These are phyloP conservation scores for Leucocoprinus sp. DNA, from an alignment of 768 basidiomycete genomes.

Conservation along the genomic window DNA sequence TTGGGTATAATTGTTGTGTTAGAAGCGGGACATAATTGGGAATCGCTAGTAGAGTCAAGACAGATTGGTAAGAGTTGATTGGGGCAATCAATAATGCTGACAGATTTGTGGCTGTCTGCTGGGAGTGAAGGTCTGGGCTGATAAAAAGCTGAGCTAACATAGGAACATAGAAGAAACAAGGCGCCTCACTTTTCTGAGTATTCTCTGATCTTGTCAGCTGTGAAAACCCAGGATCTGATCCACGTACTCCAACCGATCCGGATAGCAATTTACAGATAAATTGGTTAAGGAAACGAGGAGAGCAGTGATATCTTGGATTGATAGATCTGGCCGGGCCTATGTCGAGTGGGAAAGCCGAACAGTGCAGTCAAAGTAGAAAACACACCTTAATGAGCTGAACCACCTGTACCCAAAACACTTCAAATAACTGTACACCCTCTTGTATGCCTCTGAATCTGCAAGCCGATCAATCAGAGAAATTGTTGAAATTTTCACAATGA, in stretches of 20 bases:
- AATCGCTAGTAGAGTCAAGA: constrained; percentile 93
- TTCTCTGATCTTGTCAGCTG: constrained; percentile 78
- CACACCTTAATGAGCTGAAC: constrained; percentile 93
- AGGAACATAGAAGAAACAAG: not conserved
- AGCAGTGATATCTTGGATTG: constrained; percentile 96
- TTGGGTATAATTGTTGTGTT: constrained; percentile 79
- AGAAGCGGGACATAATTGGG: constrained; percentile 84
- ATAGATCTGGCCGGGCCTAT: constrained; percentile 92
- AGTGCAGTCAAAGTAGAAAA: constrained; percentile 1
- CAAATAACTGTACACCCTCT: constrained; percentile 90
- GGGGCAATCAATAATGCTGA: constrained; percentile 87
- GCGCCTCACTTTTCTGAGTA: constrained; percentile 62
- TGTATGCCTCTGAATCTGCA: constrained; percentile 93
- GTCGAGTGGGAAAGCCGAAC: not conserved
- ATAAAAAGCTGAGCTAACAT: constrained; percentile 8
- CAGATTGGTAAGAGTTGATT: constrained; percentile 93
- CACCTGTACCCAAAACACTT: constrained; percentile 98
- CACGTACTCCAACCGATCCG: constrained; percentile 93
- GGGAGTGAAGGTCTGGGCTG: constrained; percentile 83
- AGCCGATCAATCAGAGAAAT: constrained; percentile 93
- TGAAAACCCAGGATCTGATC: constrained; percentile 92
- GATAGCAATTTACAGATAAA: constrained; percentile 93
- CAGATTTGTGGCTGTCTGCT: constrained; percentile 85
- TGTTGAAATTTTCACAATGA: no score
- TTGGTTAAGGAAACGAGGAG: constrained; percentile 93